Percentiles rank a stretch among this genome's conserved stretches.
Evolutionary conservation across 2,329 filamentous ascomycete genomes (phyloP).

Genomic region (Scytalidium sp.): DNA sequence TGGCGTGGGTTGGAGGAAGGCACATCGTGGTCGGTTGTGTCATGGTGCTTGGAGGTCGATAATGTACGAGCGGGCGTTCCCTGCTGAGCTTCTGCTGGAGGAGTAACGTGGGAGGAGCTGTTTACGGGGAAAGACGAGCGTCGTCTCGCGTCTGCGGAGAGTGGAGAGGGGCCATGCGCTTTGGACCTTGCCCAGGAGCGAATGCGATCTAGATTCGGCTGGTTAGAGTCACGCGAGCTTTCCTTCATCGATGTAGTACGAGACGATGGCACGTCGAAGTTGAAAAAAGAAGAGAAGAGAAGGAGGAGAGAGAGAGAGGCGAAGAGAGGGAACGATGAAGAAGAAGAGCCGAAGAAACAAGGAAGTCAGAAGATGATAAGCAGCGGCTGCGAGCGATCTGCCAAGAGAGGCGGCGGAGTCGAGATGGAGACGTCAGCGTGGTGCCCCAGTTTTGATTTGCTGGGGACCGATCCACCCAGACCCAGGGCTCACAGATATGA

Average conservation of each 20-base stretch:
- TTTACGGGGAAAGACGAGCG: slow-evolving; percentile 35
- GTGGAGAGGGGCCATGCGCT: slow-evolving; percentile 49
- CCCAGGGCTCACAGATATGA: no score
- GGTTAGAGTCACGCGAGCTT: slow-evolving; percentile 45
- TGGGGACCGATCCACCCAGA: no score
- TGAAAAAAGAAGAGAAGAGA: not conserved
- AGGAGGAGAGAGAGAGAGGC: not conserved
- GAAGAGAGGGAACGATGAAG: not conserved
- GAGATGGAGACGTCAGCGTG: not conserved
- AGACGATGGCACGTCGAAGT: not conserved
- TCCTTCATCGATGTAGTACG: slow-evolving; percentile 56
- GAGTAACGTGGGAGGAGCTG: slow-evolving; percentile 16
- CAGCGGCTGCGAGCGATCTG: not conserved
- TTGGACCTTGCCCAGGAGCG: slow-evolving; percentile 52
- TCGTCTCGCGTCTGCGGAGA: slow-evolving; percentile 31
- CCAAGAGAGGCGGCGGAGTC: not conserved
- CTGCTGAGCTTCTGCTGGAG: slow-evolving; percentile 17
- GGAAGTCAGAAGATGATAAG: not conserved
- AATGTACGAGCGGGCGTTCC: slow-evolving; percentile 12
- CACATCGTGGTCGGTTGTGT: slow-evolving; percentile 15
- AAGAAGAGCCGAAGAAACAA: not conserved
- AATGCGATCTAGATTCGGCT: slow-evolving; percentile 52
- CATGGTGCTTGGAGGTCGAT: slow-evolving; percentile 16
- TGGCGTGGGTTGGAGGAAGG: slow-evolving; percentile 23
- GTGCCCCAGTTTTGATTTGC: no score